Evolutionary conservation across 345 rosid genomes (phyloP).

Genomic region (Boechera divaricarpa): DNA sequence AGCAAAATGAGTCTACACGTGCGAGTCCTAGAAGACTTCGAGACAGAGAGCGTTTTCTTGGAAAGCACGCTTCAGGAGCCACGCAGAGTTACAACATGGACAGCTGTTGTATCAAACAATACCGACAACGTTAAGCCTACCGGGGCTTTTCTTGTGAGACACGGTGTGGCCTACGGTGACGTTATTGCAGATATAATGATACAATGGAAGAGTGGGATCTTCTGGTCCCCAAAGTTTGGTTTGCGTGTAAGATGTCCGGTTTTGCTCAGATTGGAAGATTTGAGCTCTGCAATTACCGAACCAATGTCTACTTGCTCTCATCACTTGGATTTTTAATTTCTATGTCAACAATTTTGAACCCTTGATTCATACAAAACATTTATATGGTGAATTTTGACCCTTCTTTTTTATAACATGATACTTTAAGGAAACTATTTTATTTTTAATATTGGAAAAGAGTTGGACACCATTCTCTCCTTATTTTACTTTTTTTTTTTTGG

Average conservation of each 20-base stretch:
- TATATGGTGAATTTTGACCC: background rate
- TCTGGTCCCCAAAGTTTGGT: background rate
- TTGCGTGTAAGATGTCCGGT: constrained; percentile 31
- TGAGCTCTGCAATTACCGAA: constrained; percentile 11
- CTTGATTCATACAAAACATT: background rate
- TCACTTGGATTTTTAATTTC: background rate
- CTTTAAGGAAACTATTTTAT: background rate
- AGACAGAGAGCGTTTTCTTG: constrained; percentile 28
- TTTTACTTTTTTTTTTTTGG: no score
- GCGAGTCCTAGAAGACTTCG: background rate
- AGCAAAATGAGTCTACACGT: background rate
- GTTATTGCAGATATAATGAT: constrained; percentile 2
- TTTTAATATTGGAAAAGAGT: background rate
- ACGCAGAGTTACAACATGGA: background rate
- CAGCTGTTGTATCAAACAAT: constrained; percentile 17
- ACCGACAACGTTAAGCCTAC: background rate
- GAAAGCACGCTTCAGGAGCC: constrained; percentile 4
- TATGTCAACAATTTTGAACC: background rate
- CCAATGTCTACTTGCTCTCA: constrained; percentile 14
- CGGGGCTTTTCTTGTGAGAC: constrained; percentile 13
- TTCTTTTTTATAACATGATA: background rate
- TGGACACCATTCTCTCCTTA: background rate
- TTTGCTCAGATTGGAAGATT: constrained; percentile 25
- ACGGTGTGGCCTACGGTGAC: constrained; percentile 2
- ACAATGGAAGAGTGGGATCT: background rate